These are phyloP conservation scores for Trichomonas vaginalis DNA, from an alignment of 208 protist genomes.

Conservation along the genomic window DNA sequence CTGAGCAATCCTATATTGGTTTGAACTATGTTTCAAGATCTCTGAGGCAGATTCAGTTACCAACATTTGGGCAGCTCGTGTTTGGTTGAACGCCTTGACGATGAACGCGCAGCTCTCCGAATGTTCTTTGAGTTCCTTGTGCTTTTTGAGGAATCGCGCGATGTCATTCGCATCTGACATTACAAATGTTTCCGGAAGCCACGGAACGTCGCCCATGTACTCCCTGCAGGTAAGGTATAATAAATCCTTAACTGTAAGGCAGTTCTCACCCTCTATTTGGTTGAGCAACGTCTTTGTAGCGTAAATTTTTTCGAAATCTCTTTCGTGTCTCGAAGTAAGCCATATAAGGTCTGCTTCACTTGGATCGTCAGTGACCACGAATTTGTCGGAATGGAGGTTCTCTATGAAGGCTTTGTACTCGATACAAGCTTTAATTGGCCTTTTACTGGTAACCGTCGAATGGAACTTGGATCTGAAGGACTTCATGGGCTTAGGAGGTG, in stretches of 20 bases:
- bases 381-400: not conserved
- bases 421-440: not conserved
- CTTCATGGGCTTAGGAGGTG: not conserved
- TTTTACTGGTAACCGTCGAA: not conserved
- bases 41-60: not conserved
- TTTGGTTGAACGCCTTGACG: not conserved
- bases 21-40: not conserved
- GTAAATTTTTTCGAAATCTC: not conserved
- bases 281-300: not conserved
- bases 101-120: not conserved
- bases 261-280: not conserved
- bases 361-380: not conserved
- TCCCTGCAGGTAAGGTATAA: not conserved
- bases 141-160: not conserved
- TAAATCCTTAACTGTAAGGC: not conserved
- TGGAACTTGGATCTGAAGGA: not conserved
- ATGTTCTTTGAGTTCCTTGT: not conserved
- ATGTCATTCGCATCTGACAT: not conserved
- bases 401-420: not conserved
- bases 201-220: not conserved
- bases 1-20: not conserved
- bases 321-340: not conserved
- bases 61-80: not conserved
- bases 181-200: constrained; percentile 3
- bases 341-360: not conserved